Conservation (phyloP, 257 asterid species). For the Ajuga chamaepitys region DNA sequence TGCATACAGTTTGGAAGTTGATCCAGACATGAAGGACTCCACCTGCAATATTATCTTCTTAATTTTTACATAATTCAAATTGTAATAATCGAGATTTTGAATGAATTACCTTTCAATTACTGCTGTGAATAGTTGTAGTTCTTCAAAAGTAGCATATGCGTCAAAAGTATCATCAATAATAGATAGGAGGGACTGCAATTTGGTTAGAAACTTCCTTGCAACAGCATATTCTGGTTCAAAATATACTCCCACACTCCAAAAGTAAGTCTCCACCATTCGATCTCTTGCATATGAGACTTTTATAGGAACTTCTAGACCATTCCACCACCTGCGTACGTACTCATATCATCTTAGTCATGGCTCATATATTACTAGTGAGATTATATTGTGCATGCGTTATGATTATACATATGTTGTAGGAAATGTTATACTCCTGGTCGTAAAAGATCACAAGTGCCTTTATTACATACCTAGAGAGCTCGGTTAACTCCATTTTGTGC, state of each 20-base stretch:
- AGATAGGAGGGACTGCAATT: neutral
- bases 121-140: conserved; percentile 19
- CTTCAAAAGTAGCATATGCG: conserved; percentile 23
- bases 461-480: conserved; percentile 13
- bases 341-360: no score
- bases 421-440: no score
- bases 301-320: conserved; percentile 6
- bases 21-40: conserved; percentile 15
- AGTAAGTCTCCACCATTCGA: conserved; percentile 28
- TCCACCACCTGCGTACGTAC: conserved; percentile 51
- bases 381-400: no score
- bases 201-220: conserved; percentile 16
- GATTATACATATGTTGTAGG: no score
- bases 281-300: conserved; percentile 23
- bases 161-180: conserved; percentile 26
- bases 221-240: conserved; percentile 19
- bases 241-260: conserved; percentile 22
- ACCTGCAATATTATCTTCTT: no score
- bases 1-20: conserved; percentile 29
- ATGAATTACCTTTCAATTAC: conserved; percentile 37
- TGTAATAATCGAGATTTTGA: no score
- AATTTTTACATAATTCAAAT: no score
- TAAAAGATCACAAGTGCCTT: no score
- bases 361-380: no score
- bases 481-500: conserved; percentile 24